phyloP scores from a whole-genome alignment of 495 filamentous ascomycete genomes.

The Immersiella caudata region DNA sequence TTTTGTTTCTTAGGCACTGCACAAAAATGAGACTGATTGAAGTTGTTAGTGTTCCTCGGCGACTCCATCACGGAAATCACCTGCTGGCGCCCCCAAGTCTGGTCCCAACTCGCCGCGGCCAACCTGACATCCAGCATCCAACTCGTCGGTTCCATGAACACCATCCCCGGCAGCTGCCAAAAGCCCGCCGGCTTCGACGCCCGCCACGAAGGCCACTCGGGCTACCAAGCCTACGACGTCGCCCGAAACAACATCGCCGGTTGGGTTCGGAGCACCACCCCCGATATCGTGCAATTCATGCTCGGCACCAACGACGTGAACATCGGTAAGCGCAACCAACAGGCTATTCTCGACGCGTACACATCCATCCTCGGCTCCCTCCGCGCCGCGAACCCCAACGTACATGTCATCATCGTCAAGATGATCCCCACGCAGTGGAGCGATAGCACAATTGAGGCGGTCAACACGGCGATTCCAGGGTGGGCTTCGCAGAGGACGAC shows the following conservation, averaged over 20 bases:
- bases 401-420: slow-evolving; percentile 40
- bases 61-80: slow-evolving; percentile 44
- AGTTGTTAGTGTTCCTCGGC: slow-evolving; percentile 35
- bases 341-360: slow-evolving; percentile 42
- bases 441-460: slow-evolving; percentile 32
- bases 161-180: slow-evolving; percentile 28
- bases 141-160: slow-evolving; percentile 41
- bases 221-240: slow-evolving; percentile 44
- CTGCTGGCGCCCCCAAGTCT: slow-evolving; percentile 42
- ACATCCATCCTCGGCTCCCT: slow-evolving; percentile 37
- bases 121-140: slow-evolving; percentile 34
- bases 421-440: slow-evolving; percentile 37
- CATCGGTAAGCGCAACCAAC: slow-evolving; percentile 26
- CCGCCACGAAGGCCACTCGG: slow-evolving; percentile 45
- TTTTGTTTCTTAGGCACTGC: background rate
- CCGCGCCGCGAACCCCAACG: slow-evolving; percentile 35
- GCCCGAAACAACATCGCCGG: slow-evolving; percentile 39
- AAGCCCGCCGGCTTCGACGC: slow-evolving; percentile 29
- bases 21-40: background rate
- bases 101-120: slow-evolving; percentile 33
- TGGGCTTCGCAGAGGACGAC: slow-evolving; percentile 35
- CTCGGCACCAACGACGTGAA: slow-evolving; percentile 49
- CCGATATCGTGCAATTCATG: slow-evolving; percentile 46
- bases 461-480: slow-evolving; percentile 39
- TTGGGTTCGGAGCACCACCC: slow-evolving; percentile 38